Evolutionary conservation across 441 rosid species (phyloP), one percentile per base, ranked within the genome.

Genomic region (Eruca vesicaria): DNA sequence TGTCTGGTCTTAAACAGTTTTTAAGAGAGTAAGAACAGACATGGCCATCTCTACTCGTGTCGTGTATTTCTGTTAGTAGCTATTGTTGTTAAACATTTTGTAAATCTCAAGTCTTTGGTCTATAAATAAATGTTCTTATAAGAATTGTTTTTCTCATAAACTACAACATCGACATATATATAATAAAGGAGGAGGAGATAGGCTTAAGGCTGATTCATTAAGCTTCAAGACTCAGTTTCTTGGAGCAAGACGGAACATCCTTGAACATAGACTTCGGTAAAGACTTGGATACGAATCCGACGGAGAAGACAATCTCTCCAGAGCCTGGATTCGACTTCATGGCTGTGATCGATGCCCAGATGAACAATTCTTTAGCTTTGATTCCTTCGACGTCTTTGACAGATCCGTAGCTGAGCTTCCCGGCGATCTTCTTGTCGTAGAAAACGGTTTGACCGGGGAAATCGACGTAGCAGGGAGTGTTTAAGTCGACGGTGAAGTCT

Each of bases 241-340:
- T 81, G 71, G 73, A 80, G 71, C 90, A 89, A 48, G 63, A 73
- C 0, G 88, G 90, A 62, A 89, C 35, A 14, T 75, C 69, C 9
- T 80, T 66, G 35, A 89, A 89, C 82, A 86, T 78, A 6, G 82
- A 66, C 35, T 78, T 81, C 10, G 91, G 94, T n/a, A 89, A 82
- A 28, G 73, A 76, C 89, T 84, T 80, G 29, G 90, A 86, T 6
- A 89, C 33, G 66, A 84, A 68, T 15, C 94, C 91, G 7, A 84
- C 94, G 76, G 74, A 86, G 85, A 89, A 83, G 9, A 80, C 84
- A 11, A 89, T 59, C 66, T 58, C 73, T 26, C 56, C 88, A 0
- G 87, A 77, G 60, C 65, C 63, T 43, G 61, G 29, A 26, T 84
- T 79, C 9, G 63, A 82, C 72, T 72, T 66, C 71, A 89, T 89